Conservation (phyloP, 139 green algal species). For the Coelastrella sp. region DNA sequence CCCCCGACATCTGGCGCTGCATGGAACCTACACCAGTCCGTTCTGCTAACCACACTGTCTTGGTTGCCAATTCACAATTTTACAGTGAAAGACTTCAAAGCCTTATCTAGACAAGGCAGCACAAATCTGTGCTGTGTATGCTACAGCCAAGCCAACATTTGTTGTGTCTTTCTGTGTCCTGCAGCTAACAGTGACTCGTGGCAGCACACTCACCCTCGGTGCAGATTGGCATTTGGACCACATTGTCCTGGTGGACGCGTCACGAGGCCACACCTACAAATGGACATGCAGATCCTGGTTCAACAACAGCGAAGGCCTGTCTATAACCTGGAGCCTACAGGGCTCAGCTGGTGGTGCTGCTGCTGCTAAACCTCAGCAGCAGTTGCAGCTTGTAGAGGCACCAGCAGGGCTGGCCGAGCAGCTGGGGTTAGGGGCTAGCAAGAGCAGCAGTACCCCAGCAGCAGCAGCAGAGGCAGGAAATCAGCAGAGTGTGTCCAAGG, state of each 20-base stretch:
- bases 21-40: no score
- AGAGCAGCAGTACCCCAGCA: not conserved
- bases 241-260: conserved; percentile 58
- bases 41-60: no score
- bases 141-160: not conserved
- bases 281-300: conserved; percentile 67
- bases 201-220: conserved; percentile 41
- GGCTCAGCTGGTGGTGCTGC: not conserved
- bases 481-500: not conserved
- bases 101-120: no score
- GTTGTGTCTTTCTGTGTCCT: not conserved
- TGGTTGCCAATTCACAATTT: no score
- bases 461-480: conserved; percentile 43
- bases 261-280: conserved; percentile 52
- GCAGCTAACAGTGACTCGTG: conserved; percentile 59
- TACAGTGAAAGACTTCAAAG: no score
- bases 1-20: no score
- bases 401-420: not conserved
- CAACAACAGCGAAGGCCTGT: conserved; percentile 55
- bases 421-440: not conserved
- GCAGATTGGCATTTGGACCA: conserved; percentile 66
- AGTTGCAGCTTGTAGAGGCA: conserved; percentile 11
- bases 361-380: conserved; percentile 10
- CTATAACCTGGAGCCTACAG: conserved; percentile 57
- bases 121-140: not conserved